Conservation (phyloP, 768 basidiomycete genomes). For the Mycena chlorophos region DNA sequence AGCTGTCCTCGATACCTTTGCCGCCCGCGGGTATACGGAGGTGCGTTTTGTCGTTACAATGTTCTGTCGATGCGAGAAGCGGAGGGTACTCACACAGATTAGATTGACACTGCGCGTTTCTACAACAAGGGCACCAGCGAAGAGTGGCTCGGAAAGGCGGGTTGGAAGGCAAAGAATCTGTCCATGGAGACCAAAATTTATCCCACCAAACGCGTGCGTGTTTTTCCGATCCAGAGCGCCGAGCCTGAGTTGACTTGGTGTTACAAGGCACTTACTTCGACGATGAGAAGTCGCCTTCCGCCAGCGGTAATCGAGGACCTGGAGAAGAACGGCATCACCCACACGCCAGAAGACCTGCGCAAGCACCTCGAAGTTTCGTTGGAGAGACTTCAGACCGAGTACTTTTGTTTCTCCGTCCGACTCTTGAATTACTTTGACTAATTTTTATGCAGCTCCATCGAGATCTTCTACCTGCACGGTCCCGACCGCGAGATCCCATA, state of each 20-base stretch:
- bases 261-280: neutral
- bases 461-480: conserved; percentile 58
- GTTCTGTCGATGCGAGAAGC: no score
- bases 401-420: neutral
- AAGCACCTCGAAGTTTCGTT: conserved; percentile 38
- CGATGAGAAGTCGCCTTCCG: no score
- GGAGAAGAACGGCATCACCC: conserved; percentile 1
- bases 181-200: conserved; percentile 51
- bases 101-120: conserved; percentile 17
- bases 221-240: neutral
- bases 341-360: conserved; percentile 11
- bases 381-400: conserved; percentile 44
- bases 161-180: conserved; percentile 42
- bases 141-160: conserved; percentile 41
- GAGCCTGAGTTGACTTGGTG: neutral
- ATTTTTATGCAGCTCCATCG: conserved; percentile 38
- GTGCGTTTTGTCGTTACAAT: conserved; percentile 5
- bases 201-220: conserved; percentile 28
- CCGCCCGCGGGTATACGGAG: conserved; percentile 47
- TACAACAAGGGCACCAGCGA: conserved; percentile 17
- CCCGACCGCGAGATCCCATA: conserved; percentile 60
- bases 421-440: neutral
- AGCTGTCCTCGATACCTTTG: conserved; percentile 44
- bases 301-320: no score
- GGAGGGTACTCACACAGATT: neutral